Evolutionary conservation across 177 flowering plant species (phyloP).

Genomic region (Vitis hybrid): DNA sequence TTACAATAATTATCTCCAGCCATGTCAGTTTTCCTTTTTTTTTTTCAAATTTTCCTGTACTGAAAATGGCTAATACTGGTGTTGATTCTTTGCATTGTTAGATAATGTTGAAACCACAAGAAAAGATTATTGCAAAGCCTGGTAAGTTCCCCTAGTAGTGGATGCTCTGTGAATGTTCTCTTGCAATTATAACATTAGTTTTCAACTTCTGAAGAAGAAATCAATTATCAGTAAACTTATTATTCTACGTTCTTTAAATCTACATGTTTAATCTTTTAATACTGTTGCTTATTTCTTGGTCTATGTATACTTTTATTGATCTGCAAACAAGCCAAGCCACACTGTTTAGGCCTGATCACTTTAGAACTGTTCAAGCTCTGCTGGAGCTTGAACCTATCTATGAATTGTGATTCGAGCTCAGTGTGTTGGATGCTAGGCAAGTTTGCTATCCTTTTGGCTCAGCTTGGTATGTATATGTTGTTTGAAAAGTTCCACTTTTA

Average conservation of each 20-base stretch:
- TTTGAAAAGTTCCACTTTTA: too few species aligned
- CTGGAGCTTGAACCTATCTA: too few species aligned
- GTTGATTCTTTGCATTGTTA: slow-evolving; percentile 26
- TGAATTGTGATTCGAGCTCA: too few species aligned
- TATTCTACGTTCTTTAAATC: too few species aligned
- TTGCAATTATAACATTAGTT: background rate
- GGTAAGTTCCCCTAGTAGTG: slow-evolving; percentile 45
- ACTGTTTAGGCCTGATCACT: too few species aligned
- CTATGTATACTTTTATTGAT: too few species aligned
- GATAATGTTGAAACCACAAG: slow-evolving; percentile 97
- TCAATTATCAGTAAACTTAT: background rate
- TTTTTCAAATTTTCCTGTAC: background rate
- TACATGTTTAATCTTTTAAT: background rate
- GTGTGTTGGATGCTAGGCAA: too few species aligned
- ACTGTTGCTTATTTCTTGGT: too few species aligned
- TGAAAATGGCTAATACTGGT: background rate
- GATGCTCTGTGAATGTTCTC: background rate
- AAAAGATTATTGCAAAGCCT: slow-evolving; percentile 80
- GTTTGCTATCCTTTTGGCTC: too few species aligned
- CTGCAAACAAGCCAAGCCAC: too few species aligned
- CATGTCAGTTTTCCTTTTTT: slow-evolving; percentile 1
- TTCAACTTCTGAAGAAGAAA: background rate
- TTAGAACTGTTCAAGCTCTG: too few species aligned
- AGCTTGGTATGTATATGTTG: too few species aligned
- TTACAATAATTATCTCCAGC: background rate